Evolutionary conservation across 2,329 filamentous ascomycete species (phyloP), one percentile per base, ranked within the genome.

Genomic region (Aspergillus proliferans): DNA sequence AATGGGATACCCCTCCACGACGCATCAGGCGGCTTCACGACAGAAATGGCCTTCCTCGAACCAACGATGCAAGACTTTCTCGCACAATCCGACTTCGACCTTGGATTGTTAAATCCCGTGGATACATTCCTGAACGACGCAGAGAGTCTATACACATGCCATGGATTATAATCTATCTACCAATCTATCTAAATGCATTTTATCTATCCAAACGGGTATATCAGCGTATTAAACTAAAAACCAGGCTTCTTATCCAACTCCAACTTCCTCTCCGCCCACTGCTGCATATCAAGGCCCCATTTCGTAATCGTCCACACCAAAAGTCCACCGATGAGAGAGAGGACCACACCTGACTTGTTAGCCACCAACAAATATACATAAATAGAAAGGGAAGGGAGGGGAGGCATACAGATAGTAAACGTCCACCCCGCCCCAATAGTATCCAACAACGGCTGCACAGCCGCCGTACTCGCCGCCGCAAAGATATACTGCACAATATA

Each of bases 351-450:
- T 67, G 34, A 24, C 3, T 1, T 2, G n/a, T 12, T 15, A 18
- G 43, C 8, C 12, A 22, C 24, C 24, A 43, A 21, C 10, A 24
- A 43, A 5, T 26, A 43, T 43, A 26, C n/a, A 14, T 21, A 18
- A n/a, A 14, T 56, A 49, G 82, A 83, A 55, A 50, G 81, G 4
- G 6, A 8, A 38, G 15, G 14, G 15, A 26, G 6, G 9, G 19
- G 10, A 10, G 44, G 55, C 6, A 79, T 75, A 59, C 77, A 81
- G 49, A 90, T 84, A 0, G 87, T 91, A 49, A 80, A 84, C 63
- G 89, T 89, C 85, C 86, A 90, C 0, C 88, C 88, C 0, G 92
- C 83, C 4, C 88, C 88, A 48, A 92, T 86, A 22, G 68, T 72
- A 50, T 87, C 71, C 26, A 91, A 79, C 8, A 85, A 81, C 0